Percentiles rank a stretch among this genome's conserved stretches.
Evolutionary conservation across 2,329 filamentous ascomycete genomes (phyloP).

Genomic region (Sordariomycetes sp.): DNA sequence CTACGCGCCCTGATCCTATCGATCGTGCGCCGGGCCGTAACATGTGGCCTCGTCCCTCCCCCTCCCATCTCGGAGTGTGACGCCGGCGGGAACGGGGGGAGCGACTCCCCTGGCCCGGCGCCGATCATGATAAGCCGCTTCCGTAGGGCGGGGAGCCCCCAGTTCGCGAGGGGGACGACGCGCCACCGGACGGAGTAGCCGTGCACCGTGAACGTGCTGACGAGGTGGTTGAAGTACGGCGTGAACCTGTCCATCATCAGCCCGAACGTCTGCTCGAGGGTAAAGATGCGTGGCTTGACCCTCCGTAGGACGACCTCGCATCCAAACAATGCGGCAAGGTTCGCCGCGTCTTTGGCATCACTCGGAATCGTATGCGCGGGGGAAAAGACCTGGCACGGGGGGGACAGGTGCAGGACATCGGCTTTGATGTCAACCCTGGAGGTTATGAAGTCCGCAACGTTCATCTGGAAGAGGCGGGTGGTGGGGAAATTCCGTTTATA

Average conservation of each 20-base stretch:
- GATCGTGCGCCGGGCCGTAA: slow-evolving; percentile 30
- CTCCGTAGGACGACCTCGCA: slow-evolving; percentile 42
- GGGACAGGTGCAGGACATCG: slow-evolving; percentile 63
- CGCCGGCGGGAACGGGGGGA: slow-evolving; percentile 50
- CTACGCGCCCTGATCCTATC: slow-evolving; percentile 13
- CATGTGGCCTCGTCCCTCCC: slow-evolving; percentile 22
- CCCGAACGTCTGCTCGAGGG: slow-evolving; percentile 68
- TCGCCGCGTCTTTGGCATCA: slow-evolving; percentile 56
- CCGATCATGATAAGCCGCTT: slow-evolving; percentile 44
- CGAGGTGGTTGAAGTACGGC: slow-evolving; percentile 42
- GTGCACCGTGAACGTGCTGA: slow-evolving; percentile 48
- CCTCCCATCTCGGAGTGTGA: slow-evolving; percentile 37
- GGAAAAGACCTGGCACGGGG: slow-evolving; percentile 67
- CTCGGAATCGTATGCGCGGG: slow-evolving; percentile 52
- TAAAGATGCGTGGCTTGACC: slow-evolving; percentile 53
- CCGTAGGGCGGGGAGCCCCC: slow-evolving; percentile 34
- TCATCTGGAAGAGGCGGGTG: slow-evolving; percentile 30
- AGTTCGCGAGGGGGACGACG: slow-evolving; percentile 36
- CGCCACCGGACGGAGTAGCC: slow-evolving; percentile 63
- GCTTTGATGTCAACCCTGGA: slow-evolving; percentile 12
- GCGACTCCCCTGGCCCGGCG: slow-evolving; percentile 51
- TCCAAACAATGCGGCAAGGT: slow-evolving; percentile 45
- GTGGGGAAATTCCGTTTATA: slow-evolving; percentile 45
- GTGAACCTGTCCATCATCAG: slow-evolving; percentile 39
- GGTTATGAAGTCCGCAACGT: slow-evolving; percentile 32